phyloP scores from a whole-genome alignment of 176 grass and related monocot genomes.

The Cenchrus americanus region DNA sequence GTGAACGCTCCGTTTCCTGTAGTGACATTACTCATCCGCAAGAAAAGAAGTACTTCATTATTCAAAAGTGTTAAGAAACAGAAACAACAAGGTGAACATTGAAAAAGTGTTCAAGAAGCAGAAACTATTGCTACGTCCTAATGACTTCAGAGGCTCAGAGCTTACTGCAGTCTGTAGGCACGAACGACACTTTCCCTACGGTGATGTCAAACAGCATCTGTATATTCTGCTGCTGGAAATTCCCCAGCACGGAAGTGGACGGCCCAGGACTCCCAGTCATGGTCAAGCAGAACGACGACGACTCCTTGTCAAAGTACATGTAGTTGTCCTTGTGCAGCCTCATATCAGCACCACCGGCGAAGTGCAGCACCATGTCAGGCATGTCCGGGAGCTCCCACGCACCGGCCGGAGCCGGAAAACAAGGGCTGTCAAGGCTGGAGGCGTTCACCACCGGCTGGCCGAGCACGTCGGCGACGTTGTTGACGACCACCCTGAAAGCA shows the following conservation, averaged over 20 bases:
- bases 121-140: background rate
- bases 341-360: slow-evolving; percentile 52
- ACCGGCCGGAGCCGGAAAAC: background rate
- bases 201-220: slow-evolving; percentile 9
- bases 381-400: background rate
- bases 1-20: too few relatives aligned
- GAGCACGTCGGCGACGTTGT: background rate
- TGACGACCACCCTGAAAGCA: background rate
- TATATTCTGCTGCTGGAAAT: slow-evolving; percentile 14
- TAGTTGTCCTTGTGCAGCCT: slow-evolving; percentile 18
- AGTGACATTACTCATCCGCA: too few relatives aligned
- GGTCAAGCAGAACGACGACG: background rate
- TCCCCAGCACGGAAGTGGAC: background rate
- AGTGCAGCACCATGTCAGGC: slow-evolving; percentile 57
- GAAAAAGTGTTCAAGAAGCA: too few relatives aligned
- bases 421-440: slow-evolving; percentile 24
- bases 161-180: background rate
- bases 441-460: slow-evolving; percentile 19
- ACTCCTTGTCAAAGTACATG: background rate
- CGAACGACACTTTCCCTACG: background rate
- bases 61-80: too few relatives aligned
- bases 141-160: background rate
- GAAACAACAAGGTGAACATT: too few relatives aligned
- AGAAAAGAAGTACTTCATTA: too few relatives aligned
- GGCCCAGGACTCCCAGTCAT: background rate